Percentiles rank a stretch among this genome's conserved stretches.
Evolutionary conservation across 257 asterid species (phyloP).

Genomic region (Eucommia ulmoides): DNA sequence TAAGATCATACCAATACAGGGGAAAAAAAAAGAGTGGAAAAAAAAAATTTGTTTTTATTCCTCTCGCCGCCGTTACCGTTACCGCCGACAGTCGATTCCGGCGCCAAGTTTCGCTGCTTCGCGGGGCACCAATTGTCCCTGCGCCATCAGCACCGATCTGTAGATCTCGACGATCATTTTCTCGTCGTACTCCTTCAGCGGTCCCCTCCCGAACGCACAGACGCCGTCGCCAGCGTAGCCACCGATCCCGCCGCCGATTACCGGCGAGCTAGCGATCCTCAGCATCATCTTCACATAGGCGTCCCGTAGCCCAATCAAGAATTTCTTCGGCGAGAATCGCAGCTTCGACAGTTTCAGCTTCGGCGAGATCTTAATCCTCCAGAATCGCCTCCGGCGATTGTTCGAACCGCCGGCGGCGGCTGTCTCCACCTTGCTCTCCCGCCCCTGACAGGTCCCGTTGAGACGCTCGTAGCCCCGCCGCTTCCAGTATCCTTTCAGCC

Average conservation of each 20-base stretch:
- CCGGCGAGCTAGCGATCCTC: neutral
- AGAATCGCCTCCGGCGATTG: neutral
- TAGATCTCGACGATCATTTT: neutral
- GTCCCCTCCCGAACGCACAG: neutral
- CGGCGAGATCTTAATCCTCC: neutral
- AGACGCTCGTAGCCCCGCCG: neutral
- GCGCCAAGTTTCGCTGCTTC: neutral
- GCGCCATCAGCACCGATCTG: neutral
- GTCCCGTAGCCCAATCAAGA: neutral
- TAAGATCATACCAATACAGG: too few species aligned
- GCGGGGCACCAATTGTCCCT: neutral
- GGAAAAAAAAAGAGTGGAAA: too few species aligned
- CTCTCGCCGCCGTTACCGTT: too few species aligned
- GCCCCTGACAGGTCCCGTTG: neutral
- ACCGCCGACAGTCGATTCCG: neutral
- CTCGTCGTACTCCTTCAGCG: neutral
- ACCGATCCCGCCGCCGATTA: neutral
- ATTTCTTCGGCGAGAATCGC: neutral
- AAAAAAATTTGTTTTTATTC: too few species aligned
- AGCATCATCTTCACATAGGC: neutral
- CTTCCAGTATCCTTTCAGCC: neutral
- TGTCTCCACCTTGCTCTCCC: neutral
- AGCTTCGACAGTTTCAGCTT: neutral
- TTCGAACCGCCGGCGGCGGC: neutral
- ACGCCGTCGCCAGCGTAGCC: neutral